A percentile compares a stretch with the other conserved stretches of the same genome.
Conservation (phyloP, 352 stramenopile genomes). For the Globisporangium paddicum region DNA sequence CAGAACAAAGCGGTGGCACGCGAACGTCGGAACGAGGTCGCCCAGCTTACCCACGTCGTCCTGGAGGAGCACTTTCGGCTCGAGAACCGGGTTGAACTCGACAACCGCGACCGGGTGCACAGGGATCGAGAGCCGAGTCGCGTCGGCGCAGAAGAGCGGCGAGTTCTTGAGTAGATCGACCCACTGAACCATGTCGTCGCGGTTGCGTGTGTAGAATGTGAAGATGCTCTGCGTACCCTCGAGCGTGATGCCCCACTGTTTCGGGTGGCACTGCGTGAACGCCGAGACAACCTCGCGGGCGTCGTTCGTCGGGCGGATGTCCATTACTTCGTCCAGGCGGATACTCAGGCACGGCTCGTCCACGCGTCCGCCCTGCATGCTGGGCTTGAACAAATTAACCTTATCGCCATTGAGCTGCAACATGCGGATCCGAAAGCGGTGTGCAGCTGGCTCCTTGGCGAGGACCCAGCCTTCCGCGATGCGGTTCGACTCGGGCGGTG, state of each 20-base stretch:
- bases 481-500: slow-evolving; percentile 29
- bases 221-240: slow-evolving; percentile 80
- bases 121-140: slow-evolving; percentile 64
- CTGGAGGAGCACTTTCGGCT: slow-evolving; percentile 63
- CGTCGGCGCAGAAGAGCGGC: slow-evolving; percentile 56
- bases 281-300: slow-evolving; percentile 67
- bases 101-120: slow-evolving; percentile 78
- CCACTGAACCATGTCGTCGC: slow-evolving; percentile 80
- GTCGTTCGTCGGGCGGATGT: slow-evolving; percentile 82
- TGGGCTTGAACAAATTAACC: slow-evolving; percentile 82
- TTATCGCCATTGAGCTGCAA: slow-evolving; percentile 77
- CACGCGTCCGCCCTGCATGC: slow-evolving; percentile 66
- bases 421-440: slow-evolving; percentile 78
- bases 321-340: slow-evolving; percentile 78
- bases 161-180: slow-evolving; percentile 87
- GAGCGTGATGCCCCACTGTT: slow-evolving; percentile 82
- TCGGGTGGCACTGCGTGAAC: slow-evolving; percentile 81
- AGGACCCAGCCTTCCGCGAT: slow-evolving; percentile 84
- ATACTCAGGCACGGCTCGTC: slow-evolving; percentile 70
- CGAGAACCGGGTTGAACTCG: slow-evolving; percentile 61
- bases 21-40: slow-evolving; percentile 66
- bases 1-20: slow-evolving; percentile 65
- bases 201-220: slow-evolving; percentile 80
- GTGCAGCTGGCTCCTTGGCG: slow-evolving; percentile 71
- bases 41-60: slow-evolving; percentile 73